Percentiles rank a stretch among this genome's conserved stretches.
Evolutionary conservation across 1,284 basidiomycete genomes (phyloP).

Genomic region (Rhodotorula sp.): DNA sequence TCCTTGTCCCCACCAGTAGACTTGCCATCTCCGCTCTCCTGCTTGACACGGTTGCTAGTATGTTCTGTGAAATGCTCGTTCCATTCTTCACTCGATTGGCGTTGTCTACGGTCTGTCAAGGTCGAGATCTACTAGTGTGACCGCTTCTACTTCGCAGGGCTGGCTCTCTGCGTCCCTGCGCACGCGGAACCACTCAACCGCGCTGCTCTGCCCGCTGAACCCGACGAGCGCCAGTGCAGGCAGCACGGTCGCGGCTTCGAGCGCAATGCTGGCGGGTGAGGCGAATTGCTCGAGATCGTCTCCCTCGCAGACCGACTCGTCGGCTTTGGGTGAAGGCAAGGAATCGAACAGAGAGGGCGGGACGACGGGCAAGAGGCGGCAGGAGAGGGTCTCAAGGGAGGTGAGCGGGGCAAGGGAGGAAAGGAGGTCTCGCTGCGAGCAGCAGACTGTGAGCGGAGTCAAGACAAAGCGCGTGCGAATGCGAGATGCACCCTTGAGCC

Average conservation of each 20-base stretch:
- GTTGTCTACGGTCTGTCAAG: not conserved
- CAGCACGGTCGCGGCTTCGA: not conserved
- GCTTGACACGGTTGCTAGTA: too few species aligned
- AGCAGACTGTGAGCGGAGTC: not conserved
- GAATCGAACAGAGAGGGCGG: not conserved
- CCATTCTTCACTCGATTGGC: not conserved
- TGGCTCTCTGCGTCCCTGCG: not conserved
- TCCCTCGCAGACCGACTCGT: not conserved
- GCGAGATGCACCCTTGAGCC: not conserved
- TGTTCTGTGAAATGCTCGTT: too few species aligned
- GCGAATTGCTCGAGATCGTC: not conserved
- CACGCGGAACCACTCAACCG: constrained; percentile 4
- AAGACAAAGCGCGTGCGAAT: too few species aligned
- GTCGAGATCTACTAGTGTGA: not conserved
- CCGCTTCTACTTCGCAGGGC: constrained; percentile 1
- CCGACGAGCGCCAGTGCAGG: not conserved
- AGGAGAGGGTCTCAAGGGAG: not conserved
- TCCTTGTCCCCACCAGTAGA: too few species aligned
- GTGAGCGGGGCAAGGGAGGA: not conserved
- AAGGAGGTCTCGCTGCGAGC: constrained; percentile 6
- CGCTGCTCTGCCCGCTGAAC: constrained; percentile 3
- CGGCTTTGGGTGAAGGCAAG: not conserved
- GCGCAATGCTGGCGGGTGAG: constrained; percentile 1
- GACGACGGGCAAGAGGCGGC: not conserved
- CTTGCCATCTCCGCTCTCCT: not conserved